phyloP scores from a whole-genome alignment of 805 yeast genomes.

The Peterozyma xylosa region DNA sequence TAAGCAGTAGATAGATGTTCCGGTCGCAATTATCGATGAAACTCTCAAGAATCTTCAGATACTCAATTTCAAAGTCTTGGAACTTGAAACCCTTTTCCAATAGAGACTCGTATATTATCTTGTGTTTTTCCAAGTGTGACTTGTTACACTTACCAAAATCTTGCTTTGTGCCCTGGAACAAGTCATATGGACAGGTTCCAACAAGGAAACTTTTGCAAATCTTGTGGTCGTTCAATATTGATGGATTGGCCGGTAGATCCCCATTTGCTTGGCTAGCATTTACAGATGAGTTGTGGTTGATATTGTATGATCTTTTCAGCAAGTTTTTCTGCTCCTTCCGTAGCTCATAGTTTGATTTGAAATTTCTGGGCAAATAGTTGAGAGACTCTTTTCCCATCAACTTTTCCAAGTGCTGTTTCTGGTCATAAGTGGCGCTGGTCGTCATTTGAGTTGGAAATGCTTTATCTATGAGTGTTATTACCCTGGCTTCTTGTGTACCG shows the following conservation, averaged over 20 bases:
- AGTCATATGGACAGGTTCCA: constrained; percentile 80
- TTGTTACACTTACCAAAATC: constrained; percentile 76
- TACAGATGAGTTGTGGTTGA: constrained; percentile 5
- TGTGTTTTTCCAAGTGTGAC: constrained; percentile 67
- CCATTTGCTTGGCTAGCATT: neutral
- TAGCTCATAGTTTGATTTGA: constrained; percentile 11
- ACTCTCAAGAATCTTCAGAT: constrained; percentile 34
- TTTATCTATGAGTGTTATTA: too few species aligned
- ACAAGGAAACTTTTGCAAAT: constrained; percentile 80
- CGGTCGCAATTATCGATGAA: constrained; percentile 63
- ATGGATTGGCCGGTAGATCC: constrained; percentile 11
- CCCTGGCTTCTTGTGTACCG: too few species aligned
- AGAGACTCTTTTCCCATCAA: constrained; percentile 65
- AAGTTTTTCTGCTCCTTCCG: constrained; percentile 6
- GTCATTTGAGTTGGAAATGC: neutral
- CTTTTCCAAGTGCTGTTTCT: constrained; percentile 67
- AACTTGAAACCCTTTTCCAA: constrained; percentile 23
- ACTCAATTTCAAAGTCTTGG: constrained; percentile 43
- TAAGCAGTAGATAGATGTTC: constrained; percentile 54
- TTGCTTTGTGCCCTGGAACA: constrained; percentile 75
- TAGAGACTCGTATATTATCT: constrained; percentile 56
- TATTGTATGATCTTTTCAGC: constrained; percentile 1
- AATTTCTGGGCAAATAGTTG: constrained; percentile 19
- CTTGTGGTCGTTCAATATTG: constrained; percentile 40
- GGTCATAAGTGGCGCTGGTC: constrained; percentile 55